phyloP scores from a whole-genome alignment of 352 stramenopile species.

The Pythium dissotocum region DNA sequence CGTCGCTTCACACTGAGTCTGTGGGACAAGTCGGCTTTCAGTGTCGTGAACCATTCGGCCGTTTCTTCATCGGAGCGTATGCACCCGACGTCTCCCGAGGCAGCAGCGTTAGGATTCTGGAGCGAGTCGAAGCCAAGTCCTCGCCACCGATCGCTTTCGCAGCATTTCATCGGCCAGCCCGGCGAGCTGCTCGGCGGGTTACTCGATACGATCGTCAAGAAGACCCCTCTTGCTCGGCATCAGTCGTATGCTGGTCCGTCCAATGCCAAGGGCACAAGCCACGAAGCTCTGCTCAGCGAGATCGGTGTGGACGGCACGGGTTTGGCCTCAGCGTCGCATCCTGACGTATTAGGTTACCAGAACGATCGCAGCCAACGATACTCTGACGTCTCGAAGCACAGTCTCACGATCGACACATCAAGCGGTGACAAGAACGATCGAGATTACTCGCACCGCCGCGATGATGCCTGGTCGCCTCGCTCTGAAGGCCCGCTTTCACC shows the following conservation, averaged over 20 bases:
- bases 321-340: not conserved
- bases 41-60: constrained; percentile 35
- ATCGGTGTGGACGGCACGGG: not conserved
- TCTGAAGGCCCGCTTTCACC: constrained; percentile 59
- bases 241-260: constrained; percentile 24
- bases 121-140: constrained; percentile 76
- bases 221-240: constrained; percentile 44
- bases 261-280: constrained; percentile 20
- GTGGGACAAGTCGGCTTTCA: constrained; percentile 48
- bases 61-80: constrained; percentile 37
- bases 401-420: constrained; percentile 52
- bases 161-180: constrained; percentile 70
- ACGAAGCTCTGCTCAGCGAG: constrained; percentile 39
- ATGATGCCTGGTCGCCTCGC: constrained; percentile 55
- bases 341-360: not conserved
- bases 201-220: constrained; percentile 70
- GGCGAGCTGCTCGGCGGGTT: constrained; percentile 68
- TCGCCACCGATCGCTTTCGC: constrained; percentile 70
- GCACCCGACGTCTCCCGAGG: constrained; percentile 56
- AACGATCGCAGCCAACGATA: constrained; percentile 29
- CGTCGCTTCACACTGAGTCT: constrained; percentile 64
- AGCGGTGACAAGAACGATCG: constrained; percentile 18
- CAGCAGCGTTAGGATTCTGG: constrained; percentile 76
- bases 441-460: not conserved
- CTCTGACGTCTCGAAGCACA: constrained; percentile 33